phyloP scores from a whole-genome alignment of 331 rosid species.

The Arachis monticola region DNA sequence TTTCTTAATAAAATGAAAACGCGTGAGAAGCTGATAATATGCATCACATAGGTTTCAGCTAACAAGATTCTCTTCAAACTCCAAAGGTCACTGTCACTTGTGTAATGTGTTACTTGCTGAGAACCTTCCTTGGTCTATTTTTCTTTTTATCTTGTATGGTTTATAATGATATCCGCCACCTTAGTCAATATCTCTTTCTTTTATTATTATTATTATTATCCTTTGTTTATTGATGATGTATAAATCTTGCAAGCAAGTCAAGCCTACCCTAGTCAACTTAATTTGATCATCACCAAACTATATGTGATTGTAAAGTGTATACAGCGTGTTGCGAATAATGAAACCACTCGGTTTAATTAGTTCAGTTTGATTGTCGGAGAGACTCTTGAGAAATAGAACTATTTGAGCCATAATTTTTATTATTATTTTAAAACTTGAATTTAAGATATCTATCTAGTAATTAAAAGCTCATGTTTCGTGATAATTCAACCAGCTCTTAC shows the following conservation, averaged over 20 bases:
- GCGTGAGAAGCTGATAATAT: constrained; percentile 36
- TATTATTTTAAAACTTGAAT: no score
- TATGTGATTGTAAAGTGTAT: not conserved
- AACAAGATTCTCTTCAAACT: not conserved
- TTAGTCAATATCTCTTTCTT: constrained; percentile 37
- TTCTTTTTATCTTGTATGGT: not conserved
- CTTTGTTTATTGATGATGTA: constrained; percentile 5
- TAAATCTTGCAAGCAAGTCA: constrained; percentile 15
- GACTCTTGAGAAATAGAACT: no score
- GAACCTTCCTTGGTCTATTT: constrained; percentile 50
- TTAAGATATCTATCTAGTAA: no score
- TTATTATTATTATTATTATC: not conserved
- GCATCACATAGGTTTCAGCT: constrained; percentile 40
- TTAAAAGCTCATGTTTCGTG: no score
- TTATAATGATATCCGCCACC: constrained; percentile 4
- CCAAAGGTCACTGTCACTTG: not conserved
- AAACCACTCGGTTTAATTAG: no score
- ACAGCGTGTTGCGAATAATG: not conserved
- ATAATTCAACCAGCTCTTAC: no score
- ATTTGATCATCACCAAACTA: not conserved
- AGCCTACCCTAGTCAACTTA: not conserved
- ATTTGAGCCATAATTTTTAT: no score
- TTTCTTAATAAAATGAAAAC: constrained; percentile 30
- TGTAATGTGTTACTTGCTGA: not conserved
- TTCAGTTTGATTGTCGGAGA: no score